A percentile compares a stretch with the other conserved stretches of the same genome.
Conservation (phyloP, 345 rosid genomes). For the Moricandia arvensis region DNA sequence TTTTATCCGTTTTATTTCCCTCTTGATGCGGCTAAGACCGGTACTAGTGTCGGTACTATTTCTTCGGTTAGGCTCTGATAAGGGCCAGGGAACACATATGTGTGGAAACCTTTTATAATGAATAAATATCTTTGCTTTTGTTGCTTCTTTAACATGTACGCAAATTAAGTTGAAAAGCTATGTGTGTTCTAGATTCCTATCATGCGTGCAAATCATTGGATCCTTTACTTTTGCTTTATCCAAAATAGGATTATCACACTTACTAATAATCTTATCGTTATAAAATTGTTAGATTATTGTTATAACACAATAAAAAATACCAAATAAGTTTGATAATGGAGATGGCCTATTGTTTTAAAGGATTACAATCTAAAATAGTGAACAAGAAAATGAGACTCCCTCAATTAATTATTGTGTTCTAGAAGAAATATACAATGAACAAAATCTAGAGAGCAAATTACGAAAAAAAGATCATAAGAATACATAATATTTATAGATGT, state of each 20-base stretch:
- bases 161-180: neutral
- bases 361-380: neutral
- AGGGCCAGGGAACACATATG: neutral
- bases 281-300: neutral
- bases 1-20: slow-evolving; percentile 83
- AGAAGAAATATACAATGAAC: neutral
- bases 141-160: slow-evolving; percentile 11
- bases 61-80: slow-evolving; percentile 27
- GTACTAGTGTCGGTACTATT: slow-evolving; percentile 19
- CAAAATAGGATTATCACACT: neutral
- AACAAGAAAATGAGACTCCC: neutral
- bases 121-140: neutral
- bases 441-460: neutral
- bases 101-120: slow-evolving; percentile 6
- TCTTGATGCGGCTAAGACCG: slow-evolving; percentile 40
- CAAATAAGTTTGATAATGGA: neutral
- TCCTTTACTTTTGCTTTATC: neutral
- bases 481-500: no score
- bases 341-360: neutral
- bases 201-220: neutral
- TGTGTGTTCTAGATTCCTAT: neutral
- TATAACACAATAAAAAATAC: neutral
- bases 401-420: neutral
- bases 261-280: neutral
- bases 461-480: no score